Percentiles rank a stretch among this genome's conserved stretches.
Evolutionary conservation across 352 stramenopile species (phyloP).

Genomic region (Globisporangium lucens): DNA sequence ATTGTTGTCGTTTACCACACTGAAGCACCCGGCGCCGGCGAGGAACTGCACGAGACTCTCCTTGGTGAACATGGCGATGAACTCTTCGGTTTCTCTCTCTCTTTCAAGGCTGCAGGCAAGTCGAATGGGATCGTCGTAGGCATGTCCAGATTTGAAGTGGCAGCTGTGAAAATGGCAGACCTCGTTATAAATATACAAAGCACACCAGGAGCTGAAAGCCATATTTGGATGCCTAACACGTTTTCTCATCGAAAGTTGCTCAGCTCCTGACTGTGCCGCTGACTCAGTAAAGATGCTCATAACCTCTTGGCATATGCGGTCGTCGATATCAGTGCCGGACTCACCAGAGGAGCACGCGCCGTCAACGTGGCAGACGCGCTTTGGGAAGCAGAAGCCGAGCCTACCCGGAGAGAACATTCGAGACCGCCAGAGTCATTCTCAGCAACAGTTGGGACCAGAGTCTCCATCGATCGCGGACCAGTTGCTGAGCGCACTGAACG

Average conservation of each 20-base stretch:
- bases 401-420: not conserved
- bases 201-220: too few relatives aligned
- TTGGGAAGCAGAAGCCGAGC: constrained; percentile 34
- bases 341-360: constrained; percentile 14
- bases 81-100: not conserved
- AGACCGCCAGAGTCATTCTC: not conserved
- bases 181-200: not conserved
- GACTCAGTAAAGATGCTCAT: not conserved
- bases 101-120: not conserved
- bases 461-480: constrained; percentile 37
- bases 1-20: constrained; percentile 26
- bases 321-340: not conserved
- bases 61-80: constrained; percentile 46
- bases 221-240: not conserved
- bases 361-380: constrained; percentile 61
- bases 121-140: not conserved
- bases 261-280: not conserved
- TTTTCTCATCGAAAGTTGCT: not conserved
- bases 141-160: not conserved
- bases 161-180: not conserved
- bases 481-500: constrained; percentile 33
- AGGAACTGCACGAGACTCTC: constrained; percentile 66
- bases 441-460: not conserved
- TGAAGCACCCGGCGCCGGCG: constrained; percentile 54
- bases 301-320: not conserved